These are phyloP conservation scores for Kwoniella heveanensis DNA, from an alignment of 768 basidiomycete species.

Conservation along the genomic window DNA sequence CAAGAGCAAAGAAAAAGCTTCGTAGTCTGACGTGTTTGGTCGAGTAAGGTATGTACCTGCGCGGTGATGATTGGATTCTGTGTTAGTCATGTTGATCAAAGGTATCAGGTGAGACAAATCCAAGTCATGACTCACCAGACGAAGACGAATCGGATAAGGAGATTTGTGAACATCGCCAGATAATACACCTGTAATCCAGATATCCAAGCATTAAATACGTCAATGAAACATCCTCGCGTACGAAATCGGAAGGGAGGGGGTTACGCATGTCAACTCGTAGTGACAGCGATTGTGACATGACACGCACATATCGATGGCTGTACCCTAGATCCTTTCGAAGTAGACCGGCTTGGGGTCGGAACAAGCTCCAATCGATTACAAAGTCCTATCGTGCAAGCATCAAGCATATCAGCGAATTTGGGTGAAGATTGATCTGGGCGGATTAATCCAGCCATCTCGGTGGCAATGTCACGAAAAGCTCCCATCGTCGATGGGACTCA, in stretches of 20 bases:
- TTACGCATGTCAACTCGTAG: neutral
- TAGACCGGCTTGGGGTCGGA: slow-evolving; percentile 64
- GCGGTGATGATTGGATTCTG: too few species aligned
- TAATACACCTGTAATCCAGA: slow-evolving; percentile 43
- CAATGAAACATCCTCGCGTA: neutral
- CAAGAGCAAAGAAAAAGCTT: slow-evolving; percentile 67
- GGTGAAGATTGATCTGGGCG: slow-evolving; percentile 38
- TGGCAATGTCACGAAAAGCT: too few species aligned
- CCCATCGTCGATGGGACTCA: too few species aligned
- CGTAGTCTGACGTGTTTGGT: slow-evolving; percentile 62
- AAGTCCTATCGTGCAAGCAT: slow-evolving; percentile 82
- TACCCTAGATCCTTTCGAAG: slow-evolving; percentile 79
- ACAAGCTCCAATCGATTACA: slow-evolving; percentile 87
- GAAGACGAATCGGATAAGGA: slow-evolving; percentile 79
- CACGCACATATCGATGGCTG: slow-evolving; percentile 56
- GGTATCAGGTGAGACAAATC: neutral
- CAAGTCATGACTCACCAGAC: slow-evolving; percentile 57
- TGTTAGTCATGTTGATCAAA: too few species aligned
- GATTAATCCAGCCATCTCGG: neutral
- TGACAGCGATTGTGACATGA: neutral
- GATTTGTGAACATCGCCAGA: slow-evolving; percentile 64
- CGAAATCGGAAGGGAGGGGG: neutral
- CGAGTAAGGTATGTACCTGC: slow-evolving; percentile 65
- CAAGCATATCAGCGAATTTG: slow-evolving; percentile 92
- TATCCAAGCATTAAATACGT: neutral